Percentiles rank a stretch among this genome's conserved stretches.
Evolutionary conservation across 768 basidiomycete genomes (phyloP).

Genomic region (Peribolospora kevripleyi): DNA sequence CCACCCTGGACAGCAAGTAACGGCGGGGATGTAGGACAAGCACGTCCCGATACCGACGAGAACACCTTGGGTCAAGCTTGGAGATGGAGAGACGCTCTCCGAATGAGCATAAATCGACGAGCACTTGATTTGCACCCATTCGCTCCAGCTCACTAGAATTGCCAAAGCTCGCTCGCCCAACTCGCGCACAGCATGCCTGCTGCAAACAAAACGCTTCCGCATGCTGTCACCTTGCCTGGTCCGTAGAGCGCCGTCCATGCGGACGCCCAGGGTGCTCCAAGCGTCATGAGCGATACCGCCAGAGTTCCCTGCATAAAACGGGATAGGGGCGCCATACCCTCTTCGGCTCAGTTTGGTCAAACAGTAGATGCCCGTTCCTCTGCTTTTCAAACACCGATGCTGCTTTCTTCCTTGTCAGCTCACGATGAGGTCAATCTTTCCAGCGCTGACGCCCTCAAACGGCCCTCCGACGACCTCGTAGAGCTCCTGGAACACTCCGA

Average conservation of each 20-base stretch:
- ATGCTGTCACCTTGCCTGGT: background rate
- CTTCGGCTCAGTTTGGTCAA: background rate
- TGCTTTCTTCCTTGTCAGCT: background rate
- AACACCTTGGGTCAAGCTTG: conserved; percentile 1
- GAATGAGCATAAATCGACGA: too few species aligned
- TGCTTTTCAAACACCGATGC: background rate
- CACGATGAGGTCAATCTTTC: conserved; percentile 2
- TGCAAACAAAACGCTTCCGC: background rate
- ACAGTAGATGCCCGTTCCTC: background rate
- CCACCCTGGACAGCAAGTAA: conserved; percentile 2
- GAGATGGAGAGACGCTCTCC: too few species aligned
- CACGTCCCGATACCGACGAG: conserved; percentile 1
- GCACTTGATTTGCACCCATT: too few species aligned
- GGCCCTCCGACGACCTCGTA: conserved; percentile 4
- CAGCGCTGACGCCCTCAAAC: conserved; percentile 2
- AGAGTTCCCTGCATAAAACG: background rate
- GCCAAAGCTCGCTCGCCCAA: conserved; percentile 1
- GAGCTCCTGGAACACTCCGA: conserved; percentile 5
- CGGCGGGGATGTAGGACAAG: conserved; percentile 3
- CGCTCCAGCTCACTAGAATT: background rate
- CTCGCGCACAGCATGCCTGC: background rate
- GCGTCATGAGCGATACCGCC: conserved; percentile 4
- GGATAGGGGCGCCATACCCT: background rate
- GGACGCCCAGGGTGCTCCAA: conserved; percentile 2
- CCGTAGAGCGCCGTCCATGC: background rate